Evolutionary conservation across 2,329 filamentous ascomycete species (phyloP).

Genomic region (Calonectria pseudoturangicola): DNA sequence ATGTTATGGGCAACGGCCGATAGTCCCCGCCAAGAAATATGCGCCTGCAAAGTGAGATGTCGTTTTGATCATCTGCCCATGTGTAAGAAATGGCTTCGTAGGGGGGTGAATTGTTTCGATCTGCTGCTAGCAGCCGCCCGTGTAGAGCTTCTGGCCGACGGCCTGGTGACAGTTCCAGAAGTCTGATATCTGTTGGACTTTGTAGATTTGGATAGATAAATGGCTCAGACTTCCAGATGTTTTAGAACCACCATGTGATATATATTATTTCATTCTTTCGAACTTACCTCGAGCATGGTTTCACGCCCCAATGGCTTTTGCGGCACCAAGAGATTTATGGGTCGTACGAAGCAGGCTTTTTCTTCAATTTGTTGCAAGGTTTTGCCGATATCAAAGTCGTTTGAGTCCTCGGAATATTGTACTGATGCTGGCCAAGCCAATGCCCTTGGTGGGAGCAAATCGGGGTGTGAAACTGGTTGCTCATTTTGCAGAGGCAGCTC

Average conservation of each 20-base stretch:
- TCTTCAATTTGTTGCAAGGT: not conserved
- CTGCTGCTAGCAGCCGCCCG: slow-evolving; percentile 33
- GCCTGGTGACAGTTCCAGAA: slow-evolving; percentile 37
- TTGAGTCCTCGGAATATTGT: not conserved
- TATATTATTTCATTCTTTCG: not conserved
- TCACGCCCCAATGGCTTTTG: not conserved
- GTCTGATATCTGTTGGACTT: slow-evolving; percentile 29
- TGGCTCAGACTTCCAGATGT: not conserved
- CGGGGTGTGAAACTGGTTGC: not conserved
- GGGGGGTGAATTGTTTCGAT: slow-evolving; percentile 16
- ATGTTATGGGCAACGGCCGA: slow-evolving; percentile 41
- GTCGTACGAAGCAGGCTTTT: not conserved
- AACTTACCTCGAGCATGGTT: not conserved
- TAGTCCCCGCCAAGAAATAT: slow-evolving; percentile 41
- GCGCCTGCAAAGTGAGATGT: slow-evolving; percentile 37
- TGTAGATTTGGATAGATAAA: slow-evolving; percentile 33
- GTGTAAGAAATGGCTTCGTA: slow-evolving; percentile 45
- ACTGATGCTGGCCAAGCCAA: slow-evolving; percentile 12
- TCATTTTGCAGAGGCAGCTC: not conserved
- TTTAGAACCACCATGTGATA: not conserved
- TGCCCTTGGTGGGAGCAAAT: not conserved
- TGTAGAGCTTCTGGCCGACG: slow-evolving; percentile 29
- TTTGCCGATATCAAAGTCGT: not conserved
- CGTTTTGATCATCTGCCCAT: slow-evolving; percentile 38
- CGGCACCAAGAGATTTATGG: not conserved